Evolutionary conservation across 768 basidiomycete genomes (phyloP).

Genomic region (Mycena polygramma): DNA sequence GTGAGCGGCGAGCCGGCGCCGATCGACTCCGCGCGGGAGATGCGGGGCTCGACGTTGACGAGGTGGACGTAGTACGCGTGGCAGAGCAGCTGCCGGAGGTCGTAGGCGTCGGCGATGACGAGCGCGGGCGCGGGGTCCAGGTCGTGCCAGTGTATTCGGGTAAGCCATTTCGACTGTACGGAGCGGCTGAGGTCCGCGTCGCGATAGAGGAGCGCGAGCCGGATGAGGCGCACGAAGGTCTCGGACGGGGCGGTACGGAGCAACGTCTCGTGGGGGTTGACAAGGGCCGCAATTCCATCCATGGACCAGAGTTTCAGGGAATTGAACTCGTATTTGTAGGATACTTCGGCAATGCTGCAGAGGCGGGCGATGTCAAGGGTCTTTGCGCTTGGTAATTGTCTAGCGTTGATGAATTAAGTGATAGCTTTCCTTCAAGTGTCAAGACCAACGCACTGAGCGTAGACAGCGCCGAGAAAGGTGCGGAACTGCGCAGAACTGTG

Average conservation of each 20-base stretch:
- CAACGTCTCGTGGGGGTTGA: slow-evolving; percentile 43
- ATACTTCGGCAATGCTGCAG: slow-evolving; percentile 54
- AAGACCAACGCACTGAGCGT: slow-evolving; percentile 51
- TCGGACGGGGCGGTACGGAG: slow-evolving; percentile 45
- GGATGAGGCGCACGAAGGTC: slow-evolving; percentile 50
- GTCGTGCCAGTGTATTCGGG: slow-evolving; percentile 47
- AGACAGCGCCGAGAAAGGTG: slow-evolving; percentile 54
- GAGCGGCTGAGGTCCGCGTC: slow-evolving; percentile 42
- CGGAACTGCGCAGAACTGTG: slow-evolving; percentile 55
- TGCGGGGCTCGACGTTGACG: slow-evolving; percentile 41
- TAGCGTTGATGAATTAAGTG: slow-evolving; percentile 35
- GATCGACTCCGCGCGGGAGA: slow-evolving; percentile 37
- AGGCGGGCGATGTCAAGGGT: slow-evolving; percentile 50
- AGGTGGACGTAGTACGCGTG: slow-evolving; percentile 53
- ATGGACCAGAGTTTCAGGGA: slow-evolving; percentile 54
- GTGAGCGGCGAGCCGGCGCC: slow-evolving; percentile 40
- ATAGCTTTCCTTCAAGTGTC: slow-evolving; percentile 26
- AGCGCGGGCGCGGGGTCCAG: slow-evolving; percentile 48
- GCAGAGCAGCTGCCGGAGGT: slow-evolving; percentile 44
- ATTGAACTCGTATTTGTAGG: slow-evolving; percentile 55
- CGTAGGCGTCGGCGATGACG: slow-evolving; percentile 45
- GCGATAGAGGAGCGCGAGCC: slow-evolving; percentile 49
- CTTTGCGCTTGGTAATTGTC: slow-evolving; percentile 43
- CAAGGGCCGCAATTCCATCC: slow-evolving; percentile 46
- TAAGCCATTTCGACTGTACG: slow-evolving; percentile 50